Conservation (phyloP, 176 grass and related monocot genomes). For the Coix lacrymajobi region DNA sequence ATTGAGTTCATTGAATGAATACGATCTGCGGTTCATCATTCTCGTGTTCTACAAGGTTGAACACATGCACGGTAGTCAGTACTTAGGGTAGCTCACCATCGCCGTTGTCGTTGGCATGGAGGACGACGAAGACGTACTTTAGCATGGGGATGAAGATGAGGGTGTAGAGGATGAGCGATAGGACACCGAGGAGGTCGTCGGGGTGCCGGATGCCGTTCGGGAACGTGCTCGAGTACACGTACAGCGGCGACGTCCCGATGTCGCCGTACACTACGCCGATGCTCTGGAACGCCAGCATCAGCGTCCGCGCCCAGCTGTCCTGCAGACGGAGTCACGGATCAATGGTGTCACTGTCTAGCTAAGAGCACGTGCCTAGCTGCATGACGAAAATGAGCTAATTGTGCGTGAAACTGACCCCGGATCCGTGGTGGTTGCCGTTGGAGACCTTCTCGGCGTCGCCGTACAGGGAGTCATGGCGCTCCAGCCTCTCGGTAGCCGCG, state of each 20-base stretch:
- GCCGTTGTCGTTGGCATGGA: slow-evolving; percentile 56
- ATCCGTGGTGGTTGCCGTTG: slow-evolving; percentile 19
- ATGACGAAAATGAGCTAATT: background rate
- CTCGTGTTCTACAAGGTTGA: too few relatives aligned
- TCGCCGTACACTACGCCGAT: slow-evolving; percentile 70
- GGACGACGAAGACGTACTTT: slow-evolving; percentile 66
- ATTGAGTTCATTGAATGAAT: too few relatives aligned
- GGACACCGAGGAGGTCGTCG: slow-evolving; percentile 50
- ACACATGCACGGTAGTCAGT: too few relatives aligned
- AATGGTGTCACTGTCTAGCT: background rate
- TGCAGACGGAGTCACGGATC: background rate
- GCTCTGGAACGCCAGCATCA: slow-evolving; percentile 70
- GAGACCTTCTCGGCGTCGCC: slow-evolving; percentile 50
- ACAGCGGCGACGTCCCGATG: slow-evolving; percentile 74
- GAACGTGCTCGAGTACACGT: slow-evolving; percentile 63
- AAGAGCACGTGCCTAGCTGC: background rate
- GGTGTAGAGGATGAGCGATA: slow-evolving; percentile 69
- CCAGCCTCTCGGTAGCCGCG: background rate
- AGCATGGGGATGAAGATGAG: slow-evolving; percentile 48
- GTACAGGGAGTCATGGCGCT: slow-evolving; percentile 45
- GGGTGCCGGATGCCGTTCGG: slow-evolving; percentile 37
- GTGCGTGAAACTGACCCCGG: slow-evolving; percentile 1
- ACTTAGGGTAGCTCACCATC: slow-evolving; percentile 53
- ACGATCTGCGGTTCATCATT: too few relatives aligned
- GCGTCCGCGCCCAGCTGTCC: slow-evolving; percentile 40